These are phyloP conservation scores for Penicillium sclerotigenum DNA, from an alignment of 2,329 filamentous ascomycete species.

Conservation along the genomic window DNA sequence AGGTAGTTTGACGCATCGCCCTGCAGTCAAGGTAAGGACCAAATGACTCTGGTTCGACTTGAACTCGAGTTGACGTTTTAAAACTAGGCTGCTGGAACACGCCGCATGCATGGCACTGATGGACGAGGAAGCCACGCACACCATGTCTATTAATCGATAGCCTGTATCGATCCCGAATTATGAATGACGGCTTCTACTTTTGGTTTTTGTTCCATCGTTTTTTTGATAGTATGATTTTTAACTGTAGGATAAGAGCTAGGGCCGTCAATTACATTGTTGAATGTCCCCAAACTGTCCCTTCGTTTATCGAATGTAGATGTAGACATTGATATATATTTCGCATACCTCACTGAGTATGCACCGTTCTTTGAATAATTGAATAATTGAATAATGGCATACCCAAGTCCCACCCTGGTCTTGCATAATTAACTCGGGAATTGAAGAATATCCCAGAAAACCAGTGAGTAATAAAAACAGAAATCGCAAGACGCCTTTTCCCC, in stretches of 20 bases:
- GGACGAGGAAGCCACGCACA: conserved; percentile 53
- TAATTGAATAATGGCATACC: too few species aligned
- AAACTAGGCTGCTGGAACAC: conserved; percentile 64
- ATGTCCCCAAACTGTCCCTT: not conserved
- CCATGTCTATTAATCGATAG: conserved; percentile 20
- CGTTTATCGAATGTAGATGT: not conserved
- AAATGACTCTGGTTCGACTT: conserved; percentile 23
- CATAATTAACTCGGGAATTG: too few species aligned
- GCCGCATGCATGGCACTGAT: conserved; percentile 72
- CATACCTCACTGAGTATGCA: too few species aligned
- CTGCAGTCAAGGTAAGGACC: conserved; percentile 60
- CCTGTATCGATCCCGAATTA: conserved; percentile 1
- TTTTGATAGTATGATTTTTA: not conserved
- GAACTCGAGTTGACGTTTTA: not conserved
- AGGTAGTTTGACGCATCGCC: conserved; percentile 65
- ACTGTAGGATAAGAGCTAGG: not conserved
- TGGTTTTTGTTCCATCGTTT: not conserved
- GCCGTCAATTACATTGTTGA: not conserved
- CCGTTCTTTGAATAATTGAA: too few species aligned
- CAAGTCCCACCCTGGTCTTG: too few species aligned
- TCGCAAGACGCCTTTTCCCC: not conserved
- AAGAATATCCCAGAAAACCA: too few species aligned
- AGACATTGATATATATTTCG: too few species aligned
- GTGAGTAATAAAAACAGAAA: not conserved
- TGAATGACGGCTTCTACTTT: not conserved